These are phyloP conservation scores for Lophium mytilinum DNA, from an alignment of 495 filamentous ascomycete genomes.

Conservation along the genomic window DNA sequence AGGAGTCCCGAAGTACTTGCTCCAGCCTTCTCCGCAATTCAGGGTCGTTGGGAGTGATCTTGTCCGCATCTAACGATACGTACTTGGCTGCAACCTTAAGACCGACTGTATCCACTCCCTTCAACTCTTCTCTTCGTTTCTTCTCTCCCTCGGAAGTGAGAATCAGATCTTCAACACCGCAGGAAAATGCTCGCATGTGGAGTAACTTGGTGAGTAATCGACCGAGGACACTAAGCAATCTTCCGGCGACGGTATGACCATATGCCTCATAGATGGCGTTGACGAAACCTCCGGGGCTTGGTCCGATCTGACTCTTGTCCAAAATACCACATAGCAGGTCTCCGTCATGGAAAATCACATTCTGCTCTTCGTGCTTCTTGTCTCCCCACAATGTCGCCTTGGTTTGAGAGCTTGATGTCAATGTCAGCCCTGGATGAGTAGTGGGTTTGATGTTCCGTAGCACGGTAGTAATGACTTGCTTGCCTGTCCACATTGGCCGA, in stretches of 20 bases:
- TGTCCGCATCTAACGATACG: conserved; percentile 69
- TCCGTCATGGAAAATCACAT: conserved; percentile 79
- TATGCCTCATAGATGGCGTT: conserved; percentile 91
- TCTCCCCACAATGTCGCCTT: conserved; percentile 60
- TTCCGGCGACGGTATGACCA: conserved; percentile 76
- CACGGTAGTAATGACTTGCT: conserved; percentile 90
- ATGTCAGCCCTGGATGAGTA: conserved; percentile 66
- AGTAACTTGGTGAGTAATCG: conserved; percentile 82
- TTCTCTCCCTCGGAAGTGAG: conserved; percentile 76
- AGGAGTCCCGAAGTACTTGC: conserved; percentile 82
- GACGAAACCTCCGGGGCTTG: conserved; percentile 76
- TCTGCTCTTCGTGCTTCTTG: conserved; percentile 47
- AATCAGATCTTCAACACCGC: conserved; percentile 92
- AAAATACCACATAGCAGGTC: conserved; percentile 85
- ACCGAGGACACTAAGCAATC: conserved; percentile 79
- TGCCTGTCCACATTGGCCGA: conserved; percentile 84
- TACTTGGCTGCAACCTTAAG: conserved; percentile 80
- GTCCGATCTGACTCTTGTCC: conserved; percentile 92
- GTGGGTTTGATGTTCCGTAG: conserved; percentile 80
- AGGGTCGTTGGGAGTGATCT: conserved; percentile 49
- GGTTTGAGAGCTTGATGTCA: conserved; percentile 70
- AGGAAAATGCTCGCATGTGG: conserved; percentile 90
- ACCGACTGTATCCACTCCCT: conserved; percentile 63
- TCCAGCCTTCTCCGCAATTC: conserved; percentile 72
- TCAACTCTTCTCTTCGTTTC: conserved; percentile 58